Conservation (phyloP, 75 land plant species). For the Sequoiadendron giganteum region DNA sequence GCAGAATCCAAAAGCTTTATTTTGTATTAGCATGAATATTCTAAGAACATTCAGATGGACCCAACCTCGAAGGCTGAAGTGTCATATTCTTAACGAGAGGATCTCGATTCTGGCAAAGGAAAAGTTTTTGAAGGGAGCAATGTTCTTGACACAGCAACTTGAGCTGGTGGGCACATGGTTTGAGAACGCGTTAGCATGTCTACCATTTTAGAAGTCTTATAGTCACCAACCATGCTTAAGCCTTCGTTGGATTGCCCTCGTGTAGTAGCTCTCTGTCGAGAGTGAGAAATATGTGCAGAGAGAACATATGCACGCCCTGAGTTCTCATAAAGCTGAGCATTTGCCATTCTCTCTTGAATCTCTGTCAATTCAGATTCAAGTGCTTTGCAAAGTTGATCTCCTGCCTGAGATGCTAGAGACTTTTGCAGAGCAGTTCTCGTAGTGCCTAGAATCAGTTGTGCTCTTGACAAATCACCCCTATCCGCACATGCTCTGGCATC, state of each 20-base stretch:
- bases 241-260: constrained; percentile 28
- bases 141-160: constrained; percentile 14
- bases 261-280: constrained; percentile 33
- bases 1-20: not conserved
- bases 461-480: constrained; percentile 27
- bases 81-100: constrained; percentile 3
- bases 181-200: constrained; percentile 38
- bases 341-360: constrained; percentile 40
- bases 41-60: not conserved
- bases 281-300: constrained; percentile 41
- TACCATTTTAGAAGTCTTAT: constrained; percentile 37
- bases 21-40: not conserved
- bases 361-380: constrained; percentile 32
- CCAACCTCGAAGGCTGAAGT: not conserved
- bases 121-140: constrained; percentile 29
- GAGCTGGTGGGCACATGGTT: constrained; percentile 23
- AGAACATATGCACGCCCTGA: constrained; percentile 39
- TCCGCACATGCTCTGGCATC: constrained; percentile 37
- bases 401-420: constrained; percentile 23
- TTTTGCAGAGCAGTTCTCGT: constrained; percentile 12
- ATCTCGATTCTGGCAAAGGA: constrained; percentile 13
- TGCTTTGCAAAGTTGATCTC: constrained; percentile 24
- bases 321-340: constrained; percentile 35
- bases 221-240: constrained; percentile 16
- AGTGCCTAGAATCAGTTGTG: constrained; percentile 14